These are phyloP conservation scores for Heliosperma pusillum DNA, from an alignment of 148 eudicot species.

Conservation along the genomic window DNA sequence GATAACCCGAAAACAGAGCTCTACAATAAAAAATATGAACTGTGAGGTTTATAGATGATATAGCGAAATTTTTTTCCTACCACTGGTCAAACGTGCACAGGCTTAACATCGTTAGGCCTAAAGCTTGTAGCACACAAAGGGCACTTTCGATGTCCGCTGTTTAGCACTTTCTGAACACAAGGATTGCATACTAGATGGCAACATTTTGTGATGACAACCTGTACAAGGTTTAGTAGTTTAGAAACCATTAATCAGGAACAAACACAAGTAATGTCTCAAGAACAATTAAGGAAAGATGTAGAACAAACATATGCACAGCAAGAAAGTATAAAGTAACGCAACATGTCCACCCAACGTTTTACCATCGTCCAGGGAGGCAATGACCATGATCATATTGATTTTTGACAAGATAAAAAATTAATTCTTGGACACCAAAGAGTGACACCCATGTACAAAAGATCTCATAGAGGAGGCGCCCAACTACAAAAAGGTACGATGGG, in stretches of 20 bases:
- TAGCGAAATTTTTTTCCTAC: background rate
- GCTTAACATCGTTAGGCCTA: constrained; percentile 84
- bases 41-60: constrained; percentile 21
- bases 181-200: constrained; percentile 86
- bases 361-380: background rate
- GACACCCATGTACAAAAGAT: too few relatives aligned
- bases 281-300: background rate
- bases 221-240: constrained; percentile 20
- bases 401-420: too few relatives aligned
- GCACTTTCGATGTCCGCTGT: constrained; percentile 78
- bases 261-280: background rate
- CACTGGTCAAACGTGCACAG: constrained; percentile 66
- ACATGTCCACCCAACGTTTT: background rate
- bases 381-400: too few relatives aligned
- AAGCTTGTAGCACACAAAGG: constrained; percentile 86
- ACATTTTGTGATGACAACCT: constrained; percentile 96
- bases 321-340: background rate
- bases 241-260: background rate
- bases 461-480: too few relatives aligned
- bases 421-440: too few relatives aligned
- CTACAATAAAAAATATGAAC: constrained; percentile 23
- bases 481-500: too few relatives aligned
- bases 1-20: constrained; percentile 17
- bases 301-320: background rate
- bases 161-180: constrained; percentile 65